phyloP scores from a whole-genome alignment of 495 filamentous ascomycete species.

The Penicillium manginii region DNA sequence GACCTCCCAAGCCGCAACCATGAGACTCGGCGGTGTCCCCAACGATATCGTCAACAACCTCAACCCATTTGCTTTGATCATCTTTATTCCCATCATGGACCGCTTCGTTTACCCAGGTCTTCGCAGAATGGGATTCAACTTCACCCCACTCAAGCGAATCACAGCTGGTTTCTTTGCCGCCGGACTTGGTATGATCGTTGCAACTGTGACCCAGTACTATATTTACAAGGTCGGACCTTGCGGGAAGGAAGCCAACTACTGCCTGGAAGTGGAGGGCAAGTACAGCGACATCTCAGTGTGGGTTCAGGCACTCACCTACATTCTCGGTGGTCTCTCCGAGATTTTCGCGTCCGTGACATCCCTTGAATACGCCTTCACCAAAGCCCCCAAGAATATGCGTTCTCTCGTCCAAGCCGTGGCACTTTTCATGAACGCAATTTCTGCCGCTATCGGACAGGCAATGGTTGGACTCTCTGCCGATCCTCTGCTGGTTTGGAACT shows the following conservation, averaged over 20 bases:
- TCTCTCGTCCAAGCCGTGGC: slow-evolving; percentile 70
- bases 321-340: slow-evolving; percentile 73
- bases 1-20: slow-evolving; percentile 73
- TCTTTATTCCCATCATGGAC: slow-evolving; percentile 79
- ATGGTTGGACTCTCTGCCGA: slow-evolving; percentile 67
- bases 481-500: slow-evolving; percentile 69
- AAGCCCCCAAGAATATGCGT: slow-evolving; percentile 78
- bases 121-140: slow-evolving; percentile 62
- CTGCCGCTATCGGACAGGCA: slow-evolving; percentile 69
- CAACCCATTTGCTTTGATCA: slow-evolving; percentile 74
- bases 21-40: slow-evolving; percentile 70
- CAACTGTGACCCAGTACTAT: slow-evolving; percentile 67
- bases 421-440: slow-evolving; percentile 72
- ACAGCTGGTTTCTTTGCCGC: slow-evolving; percentile 66
- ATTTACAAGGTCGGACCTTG: slow-evolving; percentile 69
- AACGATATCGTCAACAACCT: slow-evolving; percentile 82
- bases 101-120: slow-evolving; percentile 68
- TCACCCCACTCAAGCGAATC: slow-evolving; percentile 77
- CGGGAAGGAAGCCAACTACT: slow-evolving; percentile 55
- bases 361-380: slow-evolving; percentile 76
- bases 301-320: slow-evolving; percentile 65
- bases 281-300: slow-evolving; percentile 61
- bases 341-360: slow-evolving; percentile 69
- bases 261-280: slow-evolving; percentile 32
- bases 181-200: slow-evolving; percentile 65